These are phyloP conservation scores for Roridomyces roridus DNA, from an alignment of 768 basidiomycete genomes.

Conservation along the genomic window DNA sequence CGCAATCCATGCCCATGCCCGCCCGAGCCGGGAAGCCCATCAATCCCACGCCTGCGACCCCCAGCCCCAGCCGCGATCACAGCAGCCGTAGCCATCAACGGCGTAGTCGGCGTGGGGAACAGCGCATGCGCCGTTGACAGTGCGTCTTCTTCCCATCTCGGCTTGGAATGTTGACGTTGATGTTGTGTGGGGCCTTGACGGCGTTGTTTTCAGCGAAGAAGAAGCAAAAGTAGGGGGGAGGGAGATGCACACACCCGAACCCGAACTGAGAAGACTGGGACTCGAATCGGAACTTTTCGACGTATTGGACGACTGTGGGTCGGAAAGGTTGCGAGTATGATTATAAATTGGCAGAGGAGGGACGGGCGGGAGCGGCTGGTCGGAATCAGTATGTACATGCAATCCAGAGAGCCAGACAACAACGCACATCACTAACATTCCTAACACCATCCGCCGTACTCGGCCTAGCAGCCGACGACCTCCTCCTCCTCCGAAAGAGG, in stretches of 20 bases:
- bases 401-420: background rate
- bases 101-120: conserved; percentile 4
- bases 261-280: background rate
- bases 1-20: too few relatives aligned
- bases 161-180: background rate
- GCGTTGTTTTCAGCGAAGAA: background rate
- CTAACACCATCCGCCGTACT: background rate
- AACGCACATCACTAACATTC: background rate
- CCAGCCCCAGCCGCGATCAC: background rate
- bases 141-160: conserved; percentile 6
- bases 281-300: background rate
- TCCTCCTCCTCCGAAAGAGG: conserved; percentile 18
- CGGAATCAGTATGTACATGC: background rate
- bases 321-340: conserved; percentile 15
- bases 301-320: conserved; percentile 3
- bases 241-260: background rate
- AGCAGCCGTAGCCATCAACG: conserved; percentile 7
- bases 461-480: conserved; percentile 13
- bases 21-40: too few relatives aligned
- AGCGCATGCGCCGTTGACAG: conserved; percentile 5
- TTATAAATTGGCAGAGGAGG: conserved; percentile 11
- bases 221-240: too few relatives aligned
- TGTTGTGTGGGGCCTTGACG: background rate
- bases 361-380: conserved; percentile 18
- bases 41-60: too few relatives aligned